These are phyloP conservation scores for Neofusicoccum sp. DNA, from an alignment of 2,329 filamentous ascomycete genomes.

Conservation along the genomic window DNA sequence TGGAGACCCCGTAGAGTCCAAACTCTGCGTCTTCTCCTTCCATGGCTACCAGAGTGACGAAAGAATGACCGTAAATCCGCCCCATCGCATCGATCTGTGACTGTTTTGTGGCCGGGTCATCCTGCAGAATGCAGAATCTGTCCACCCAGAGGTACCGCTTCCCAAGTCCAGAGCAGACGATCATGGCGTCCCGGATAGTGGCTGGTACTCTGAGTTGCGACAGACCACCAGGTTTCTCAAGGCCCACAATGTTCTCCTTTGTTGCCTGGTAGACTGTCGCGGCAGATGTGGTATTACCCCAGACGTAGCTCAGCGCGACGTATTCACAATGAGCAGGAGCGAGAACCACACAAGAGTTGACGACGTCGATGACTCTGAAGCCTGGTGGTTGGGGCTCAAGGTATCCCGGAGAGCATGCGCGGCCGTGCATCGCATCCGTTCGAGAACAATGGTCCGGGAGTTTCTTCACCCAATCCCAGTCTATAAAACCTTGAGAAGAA, in stretches of 20 bases:
- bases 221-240: neutral
- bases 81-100: neutral
- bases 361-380: too few species aligned
- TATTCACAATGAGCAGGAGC: neutral
- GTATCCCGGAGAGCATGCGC: too few species aligned
- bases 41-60: neutral
- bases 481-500: too few species aligned
- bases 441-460: too few species aligned
- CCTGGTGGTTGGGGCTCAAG: too few species aligned
- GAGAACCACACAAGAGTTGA: too few species aligned
- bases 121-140: slow-evolving; percentile 17
- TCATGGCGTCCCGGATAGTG: slow-evolving; percentile 17
- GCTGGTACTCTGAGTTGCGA: neutral
- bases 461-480: too few species aligned
- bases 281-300: neutral
- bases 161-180: neutral
- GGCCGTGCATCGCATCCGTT: too few species aligned
- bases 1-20: too few species aligned
- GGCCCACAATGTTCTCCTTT: neutral
- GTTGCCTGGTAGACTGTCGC: neutral
- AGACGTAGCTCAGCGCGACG: neutral
- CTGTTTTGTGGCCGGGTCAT: neutral
- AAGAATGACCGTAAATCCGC: neutral
- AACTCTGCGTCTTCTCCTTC: neutral
- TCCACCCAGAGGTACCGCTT: slow-evolving; percentile 20